These are phyloP conservation scores for Babesia caballi DNA, from an alignment of 169 alveolate species.

Conservation along the genomic window DNA sequence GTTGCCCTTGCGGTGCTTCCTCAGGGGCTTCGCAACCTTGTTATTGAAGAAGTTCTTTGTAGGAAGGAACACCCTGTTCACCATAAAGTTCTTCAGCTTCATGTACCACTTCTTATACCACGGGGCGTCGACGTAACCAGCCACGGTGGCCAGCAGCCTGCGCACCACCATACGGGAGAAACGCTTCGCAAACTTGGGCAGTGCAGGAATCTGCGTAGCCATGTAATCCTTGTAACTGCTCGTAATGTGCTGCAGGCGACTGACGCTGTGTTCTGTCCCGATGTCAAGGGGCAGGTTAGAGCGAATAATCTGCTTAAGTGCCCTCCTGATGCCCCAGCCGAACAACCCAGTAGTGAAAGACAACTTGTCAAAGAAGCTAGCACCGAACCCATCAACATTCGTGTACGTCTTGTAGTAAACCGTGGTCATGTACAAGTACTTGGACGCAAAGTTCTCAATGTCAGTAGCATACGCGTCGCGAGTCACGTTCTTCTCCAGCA, in stretches of 20 bases:
- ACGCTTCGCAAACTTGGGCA: conserved; percentile 2
- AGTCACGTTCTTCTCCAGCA: not conserved
- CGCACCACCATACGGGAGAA: not conserved
- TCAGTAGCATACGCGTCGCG: conserved; percentile 1
- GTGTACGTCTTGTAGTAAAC: conserved; percentile 24
- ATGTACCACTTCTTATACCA: conserved; percentile 28
- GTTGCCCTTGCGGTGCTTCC: no score
- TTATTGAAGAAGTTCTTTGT: not conserved
- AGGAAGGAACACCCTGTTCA: not conserved
- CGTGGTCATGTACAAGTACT: conserved; percentile 40
- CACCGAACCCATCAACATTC: not conserved
- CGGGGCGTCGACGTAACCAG: not conserved
- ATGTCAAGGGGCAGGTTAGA: conserved; percentile 8
- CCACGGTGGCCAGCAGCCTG: not conserved
- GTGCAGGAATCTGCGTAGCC: conserved; percentile 4
- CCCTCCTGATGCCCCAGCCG: conserved; percentile 3
- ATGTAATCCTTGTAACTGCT: conserved; percentile 20
- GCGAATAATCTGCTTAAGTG: not conserved
- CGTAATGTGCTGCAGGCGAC: not conserved
- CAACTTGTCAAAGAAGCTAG: conserved; percentile 4
- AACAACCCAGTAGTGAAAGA: not conserved
- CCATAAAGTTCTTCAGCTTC: not conserved
- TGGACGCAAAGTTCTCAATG: conserved; percentile 12
- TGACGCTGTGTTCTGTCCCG: not conserved
- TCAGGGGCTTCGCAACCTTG: not conserved